Conservation (phyloP, 305 asterid genomes). For the Solanum aculeatissimum region DNA sequence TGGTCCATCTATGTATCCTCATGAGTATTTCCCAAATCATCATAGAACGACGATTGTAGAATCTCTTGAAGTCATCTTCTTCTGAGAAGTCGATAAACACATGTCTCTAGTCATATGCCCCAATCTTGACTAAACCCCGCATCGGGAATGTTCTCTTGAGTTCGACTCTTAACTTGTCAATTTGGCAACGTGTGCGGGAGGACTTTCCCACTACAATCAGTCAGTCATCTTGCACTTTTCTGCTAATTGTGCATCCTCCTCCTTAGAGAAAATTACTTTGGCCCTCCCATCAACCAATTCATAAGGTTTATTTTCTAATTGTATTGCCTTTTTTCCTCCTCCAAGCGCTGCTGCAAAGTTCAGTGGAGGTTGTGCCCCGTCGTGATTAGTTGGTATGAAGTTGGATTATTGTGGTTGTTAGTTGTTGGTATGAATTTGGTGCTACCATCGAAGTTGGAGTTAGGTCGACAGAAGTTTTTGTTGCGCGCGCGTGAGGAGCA, state of each 20-base stretch:
- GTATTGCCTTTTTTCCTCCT: background rate
- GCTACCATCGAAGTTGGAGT: too few relatives aligned
- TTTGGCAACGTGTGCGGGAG: background rate
- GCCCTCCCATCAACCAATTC: background rate
- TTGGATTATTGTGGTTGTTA: too few relatives aligned
- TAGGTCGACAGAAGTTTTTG: too few relatives aligned
- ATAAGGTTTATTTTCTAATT: background rate
- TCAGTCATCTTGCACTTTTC: background rate
- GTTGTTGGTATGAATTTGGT: too few relatives aligned
- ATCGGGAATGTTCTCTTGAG: too few relatives aligned
- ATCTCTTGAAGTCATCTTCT: background rate
- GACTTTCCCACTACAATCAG: background rate
- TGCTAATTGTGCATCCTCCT: background rate
- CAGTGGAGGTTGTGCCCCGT: background rate
- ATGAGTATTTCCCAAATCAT: too few relatives aligned
- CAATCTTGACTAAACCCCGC: background rate
- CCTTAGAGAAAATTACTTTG: background rate
- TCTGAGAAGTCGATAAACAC: background rate
- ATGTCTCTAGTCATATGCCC: background rate
- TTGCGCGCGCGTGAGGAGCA: too few relatives aligned
- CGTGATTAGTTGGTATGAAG: too few relatives aligned
- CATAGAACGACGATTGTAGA: background rate
- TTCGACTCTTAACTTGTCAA: background rate
- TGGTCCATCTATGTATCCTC: too few relatives aligned
- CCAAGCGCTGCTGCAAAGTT: background rate